Base-by-base conservation (phyloP, 768 basidiomycete species). In the Lactarius evosmus region DNA sequence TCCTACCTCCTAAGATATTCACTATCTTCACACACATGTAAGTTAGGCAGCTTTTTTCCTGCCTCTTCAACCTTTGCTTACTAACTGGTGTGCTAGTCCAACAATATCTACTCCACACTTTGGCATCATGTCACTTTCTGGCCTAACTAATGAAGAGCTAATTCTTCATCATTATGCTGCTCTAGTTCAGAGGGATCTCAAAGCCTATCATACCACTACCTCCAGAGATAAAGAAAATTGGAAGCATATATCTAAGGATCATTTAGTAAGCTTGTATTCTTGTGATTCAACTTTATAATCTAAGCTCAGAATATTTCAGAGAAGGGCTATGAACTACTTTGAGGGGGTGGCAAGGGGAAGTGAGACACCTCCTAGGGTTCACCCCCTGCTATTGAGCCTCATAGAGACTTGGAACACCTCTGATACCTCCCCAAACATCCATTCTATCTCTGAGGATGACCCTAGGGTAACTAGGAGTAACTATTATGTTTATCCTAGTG, bases 341-440 rank as follows among this genome's bases (percentile, higher is more conserved):
- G 0, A 8, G 2, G 6, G 4, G 3, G 19, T 19, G 2, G 8
- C 1, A 3, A 9, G 7, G 7, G 7, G 19, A n/a, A 1, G 7
- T 8, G 7, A 6, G 19, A 8, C 3, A 3, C 17, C 7, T n/a
- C 40, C 8, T n/a, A 7, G 19, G 0, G 9, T n/a, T 41, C 40
- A 41, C 40, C 40, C 40, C 8, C 40, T n/a, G 19, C 7, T 41
- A 4, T n/a, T 41, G 9, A 41, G 40, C 40, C 40, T 41, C 19
- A n/a, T 12, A 2, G 40, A 19, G 8, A 19, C 8, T 2, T 19
- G 7, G 4, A 9, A 19, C 0, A 1, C 5, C 17, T 17, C 17
- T 40, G 17, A 5, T 1, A n/a, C 1, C 5, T 19, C 19, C 3
- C 19, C 7, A n/a, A 7, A 41, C 7, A 41, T 41, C 7, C 8